A percentile compares a stretch with the other conserved stretches of the same genome.
These are phyloP conservation scores for Oidiodendron maius DNA, from an alignment of 495 filamentous ascomycete species.

Conservation along the genomic window DNA sequence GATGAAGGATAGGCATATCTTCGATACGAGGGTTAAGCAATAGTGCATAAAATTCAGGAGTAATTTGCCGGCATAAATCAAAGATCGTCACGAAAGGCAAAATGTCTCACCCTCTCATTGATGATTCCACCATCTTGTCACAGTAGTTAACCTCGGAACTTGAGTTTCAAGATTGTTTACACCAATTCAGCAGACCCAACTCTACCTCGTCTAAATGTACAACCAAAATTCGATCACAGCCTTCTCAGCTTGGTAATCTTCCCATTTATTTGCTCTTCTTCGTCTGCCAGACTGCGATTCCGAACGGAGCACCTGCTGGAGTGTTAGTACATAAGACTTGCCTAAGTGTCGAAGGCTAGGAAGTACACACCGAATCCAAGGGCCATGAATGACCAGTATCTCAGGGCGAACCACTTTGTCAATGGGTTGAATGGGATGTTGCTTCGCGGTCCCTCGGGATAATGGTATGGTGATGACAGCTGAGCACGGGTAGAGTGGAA, in stretches of 20 bases:
- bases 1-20: conserved; percentile 13
- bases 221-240: not conserved
- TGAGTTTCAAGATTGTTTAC: not conserved
- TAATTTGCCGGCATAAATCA: no score
- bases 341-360: not conserved
- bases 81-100: no score
- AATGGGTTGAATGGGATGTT: conserved; percentile 96
- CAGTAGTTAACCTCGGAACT: no score
- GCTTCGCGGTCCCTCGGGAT: conserved; percentile 89
- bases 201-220: not conserved
- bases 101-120: conserved; percentile 12
- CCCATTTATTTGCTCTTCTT: conserved; percentile 22
- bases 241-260: not conserved
- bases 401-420: conserved; percentile 72
- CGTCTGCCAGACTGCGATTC: conserved; percentile 24
- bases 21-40: conserved; percentile 24
- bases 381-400: conserved; percentile 69
- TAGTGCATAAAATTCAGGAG: no score
- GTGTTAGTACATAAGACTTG: not conserved
- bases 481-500: conserved; percentile 88
- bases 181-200: not conserved
- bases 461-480: conserved; percentile 89
- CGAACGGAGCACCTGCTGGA: conserved; percentile 16
- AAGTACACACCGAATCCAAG: conserved; percentile 19
- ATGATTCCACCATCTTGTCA: no score